Conservation (phyloP, 345 rosid genomes). For the Corchorus olitorius region DNA sequence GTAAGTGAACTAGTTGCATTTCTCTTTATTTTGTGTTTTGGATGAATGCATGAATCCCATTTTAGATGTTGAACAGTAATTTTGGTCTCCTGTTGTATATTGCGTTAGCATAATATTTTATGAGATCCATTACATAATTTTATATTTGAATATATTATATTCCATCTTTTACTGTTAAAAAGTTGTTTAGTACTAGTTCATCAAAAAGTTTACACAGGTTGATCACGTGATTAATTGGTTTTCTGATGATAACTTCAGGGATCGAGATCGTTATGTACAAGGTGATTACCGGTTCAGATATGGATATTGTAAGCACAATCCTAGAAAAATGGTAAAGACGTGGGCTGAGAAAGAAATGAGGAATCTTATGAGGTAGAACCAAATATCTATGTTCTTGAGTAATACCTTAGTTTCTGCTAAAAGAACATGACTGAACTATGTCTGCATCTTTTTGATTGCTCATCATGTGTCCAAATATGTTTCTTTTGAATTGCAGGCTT, state of each 20-base stretch:
- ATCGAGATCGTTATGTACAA: constrained; percentile 93
- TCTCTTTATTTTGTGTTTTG: neutral
- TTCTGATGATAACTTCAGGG: constrained; percentile 49
- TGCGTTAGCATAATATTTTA: neutral
- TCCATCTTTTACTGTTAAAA: neutral
- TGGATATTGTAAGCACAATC: constrained; percentile 95
- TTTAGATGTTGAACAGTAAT: neutral
- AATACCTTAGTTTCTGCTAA: constrained; percentile 8
- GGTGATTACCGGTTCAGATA: constrained; percentile 95
- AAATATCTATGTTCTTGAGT: neutral
- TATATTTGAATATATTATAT: neutral
- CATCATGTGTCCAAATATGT: neutral
- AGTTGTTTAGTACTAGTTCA: no score
- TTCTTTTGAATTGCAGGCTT: constrained; percentile 54
- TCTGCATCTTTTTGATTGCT: constrained; percentile 3
- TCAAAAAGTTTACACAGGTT: neutral
- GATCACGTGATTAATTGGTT: neutral
- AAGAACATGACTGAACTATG: neutral
- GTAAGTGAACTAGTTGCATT: neutral
- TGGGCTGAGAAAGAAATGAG: constrained; percentile 99
- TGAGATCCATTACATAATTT: neutral
- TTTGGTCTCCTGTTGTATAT: neutral
- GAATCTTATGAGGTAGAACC: no score
- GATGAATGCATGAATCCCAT: neutral
- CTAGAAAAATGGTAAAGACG: constrained; percentile 95